Conservation (phyloP, 176 grass and related monocot genomes). For the Hsuehochloa calcarea region DNA sequence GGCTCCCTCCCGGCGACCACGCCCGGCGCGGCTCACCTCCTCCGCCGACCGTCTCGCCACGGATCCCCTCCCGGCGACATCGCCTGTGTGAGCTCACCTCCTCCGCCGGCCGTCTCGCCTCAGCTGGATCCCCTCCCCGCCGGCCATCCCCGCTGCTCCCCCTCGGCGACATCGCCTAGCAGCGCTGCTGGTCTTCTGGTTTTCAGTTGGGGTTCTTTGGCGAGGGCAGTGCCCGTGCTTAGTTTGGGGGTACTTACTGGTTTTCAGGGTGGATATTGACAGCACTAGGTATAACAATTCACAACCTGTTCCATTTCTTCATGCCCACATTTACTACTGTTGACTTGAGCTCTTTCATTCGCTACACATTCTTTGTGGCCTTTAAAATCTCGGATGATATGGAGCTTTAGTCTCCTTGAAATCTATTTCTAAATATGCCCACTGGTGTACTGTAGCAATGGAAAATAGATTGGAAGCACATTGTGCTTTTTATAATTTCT, state of each 20-base stretch:
- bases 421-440: background rate
- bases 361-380: conserved; percentile 13
- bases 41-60: no score
- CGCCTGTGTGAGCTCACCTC: no score
- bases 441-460: background rate
- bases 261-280: conserved; percentile 71
- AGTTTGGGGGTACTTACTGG: conserved; percentile 50
- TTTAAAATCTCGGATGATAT: conserved; percentile 15
- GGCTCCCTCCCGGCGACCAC: no score
- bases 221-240: no score
- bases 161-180: no score
- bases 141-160: no score
- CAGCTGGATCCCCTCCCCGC: no score
- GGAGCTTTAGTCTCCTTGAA: conserved; percentile 12
- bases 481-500: background rate
- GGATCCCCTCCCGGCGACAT: no score
- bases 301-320: conserved; percentile 22
- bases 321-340: conserved; percentile 8
- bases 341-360: conserved; percentile 27
- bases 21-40: no score
- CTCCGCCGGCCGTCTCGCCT: no score
- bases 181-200: no score
- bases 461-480: background rate
- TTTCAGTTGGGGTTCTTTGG: no score
- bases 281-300: conserved; percentile 65